Conservation (phyloP, 1,139 yeast species). For the Pneumocystis murina region DNA sequence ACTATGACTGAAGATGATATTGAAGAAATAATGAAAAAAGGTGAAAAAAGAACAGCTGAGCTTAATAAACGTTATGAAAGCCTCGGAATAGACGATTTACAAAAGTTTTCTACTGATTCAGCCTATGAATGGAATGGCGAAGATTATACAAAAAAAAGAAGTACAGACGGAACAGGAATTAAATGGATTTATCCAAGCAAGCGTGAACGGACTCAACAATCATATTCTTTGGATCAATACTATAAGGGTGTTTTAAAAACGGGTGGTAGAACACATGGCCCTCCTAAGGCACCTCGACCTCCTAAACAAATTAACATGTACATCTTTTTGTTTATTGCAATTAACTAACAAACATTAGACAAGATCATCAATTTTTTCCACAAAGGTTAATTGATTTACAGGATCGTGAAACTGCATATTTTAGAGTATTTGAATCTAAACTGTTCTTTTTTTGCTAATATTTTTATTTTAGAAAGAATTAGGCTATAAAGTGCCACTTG, state of each 20-base stretch:
- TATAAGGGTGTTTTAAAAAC: conserved; percentile 60
- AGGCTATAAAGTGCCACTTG: conserved; percentile 53
- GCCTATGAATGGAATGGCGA: conserved; percentile 97
- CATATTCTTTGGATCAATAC: conserved; percentile 74
- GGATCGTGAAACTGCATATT: conserved; percentile 64
- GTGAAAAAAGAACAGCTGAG: conserved; percentile 66
- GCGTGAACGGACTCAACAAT: conserved; percentile 67
- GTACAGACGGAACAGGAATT: conserved; percentile 28
- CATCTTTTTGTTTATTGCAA: conserved; percentile 27
- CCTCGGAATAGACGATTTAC: conserved; percentile 81
- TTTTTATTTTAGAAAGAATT: conserved; percentile 39
- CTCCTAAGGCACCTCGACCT: conserved; percentile 29
- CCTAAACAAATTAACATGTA: conserved; percentile 26
- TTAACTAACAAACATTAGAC: conserved; percentile 57
- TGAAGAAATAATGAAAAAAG: conserved; percentile 59
- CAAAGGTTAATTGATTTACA: conserved; percentile 47
- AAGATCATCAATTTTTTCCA: conserved; percentile 84
- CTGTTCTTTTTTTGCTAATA: not conserved
- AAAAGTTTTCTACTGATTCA: conserved; percentile 76
- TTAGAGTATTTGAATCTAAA: conserved; percentile 16
- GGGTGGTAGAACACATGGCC: conserved; percentile 25
- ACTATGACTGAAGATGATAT: conserved; percentile 45
- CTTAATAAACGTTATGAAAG: conserved; percentile 67
- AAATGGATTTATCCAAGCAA: conserved; percentile 77
- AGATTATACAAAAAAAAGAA: conserved; percentile 58